Evolutionary conservation across 257 asterid genomes (phyloP), one percentile per base, ranked within the genome.

Genomic region (Knoxia roxburghii): DNA sequence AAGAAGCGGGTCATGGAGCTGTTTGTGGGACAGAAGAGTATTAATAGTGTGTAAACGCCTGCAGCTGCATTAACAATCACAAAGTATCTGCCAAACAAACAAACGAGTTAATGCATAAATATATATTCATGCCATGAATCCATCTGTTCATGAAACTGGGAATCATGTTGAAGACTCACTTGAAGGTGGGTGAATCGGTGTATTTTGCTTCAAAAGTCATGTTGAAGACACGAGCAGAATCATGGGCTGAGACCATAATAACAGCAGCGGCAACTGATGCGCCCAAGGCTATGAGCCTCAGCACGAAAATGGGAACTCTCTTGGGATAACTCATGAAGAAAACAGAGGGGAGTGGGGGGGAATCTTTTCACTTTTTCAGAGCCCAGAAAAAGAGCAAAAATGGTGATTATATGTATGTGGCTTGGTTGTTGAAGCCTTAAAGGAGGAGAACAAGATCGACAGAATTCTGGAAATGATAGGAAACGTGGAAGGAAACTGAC

Each of bases 231-330:
- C 71, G 73, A 39, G 88, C 83, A 43, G 96, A 48, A 61, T 91
- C 98, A 11, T 67, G 86, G 80, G 85, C 84, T 0, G 95, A 81
- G 69, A 80, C 68, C 96, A 87, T 91, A 49, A 84, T 55, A 50
- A 83, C 73, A 1, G 76, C 62, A 6, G 96, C 96, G 18, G 83
- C 39, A 24, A 82, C 80, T 1, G 85, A 27, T 48, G 89, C 95
- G 8, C 79, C 95, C 48, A 91, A 78, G 53, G 95, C 98, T 29
- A 91, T 23, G 45, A 91, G 86, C 89, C 96, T 81, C 8, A 87
- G 81, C 71, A 87, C 35, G 57, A 82, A 51, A 23, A 89, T 64
- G 6, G 91, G 86, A 32, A 84, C 64, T 39, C 84, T 78, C 72
- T 77, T 81, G 21, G 85, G 76, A 67, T 77, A 63, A 64, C 57